phyloP scores from a whole-genome alignment of 352 stramenopile species.

The Thraustotheca clavata region DNA sequence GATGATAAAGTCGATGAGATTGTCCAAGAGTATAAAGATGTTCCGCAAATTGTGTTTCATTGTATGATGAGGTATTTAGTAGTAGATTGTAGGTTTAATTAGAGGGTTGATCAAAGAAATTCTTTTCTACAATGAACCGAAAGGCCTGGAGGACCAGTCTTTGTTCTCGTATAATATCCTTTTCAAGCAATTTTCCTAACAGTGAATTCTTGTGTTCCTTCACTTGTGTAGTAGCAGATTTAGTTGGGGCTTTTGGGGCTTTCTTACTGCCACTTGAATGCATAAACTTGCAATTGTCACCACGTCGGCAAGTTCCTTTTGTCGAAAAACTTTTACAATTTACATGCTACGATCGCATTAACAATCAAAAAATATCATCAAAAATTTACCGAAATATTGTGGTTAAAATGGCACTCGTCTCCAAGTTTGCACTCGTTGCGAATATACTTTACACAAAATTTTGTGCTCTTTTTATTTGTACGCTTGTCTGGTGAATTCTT shows the following conservation, averaged over 20 bases:
- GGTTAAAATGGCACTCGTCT: conserved; percentile 57
- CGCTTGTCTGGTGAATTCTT: conserved; percentile 29
- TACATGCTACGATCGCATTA: conserved; percentile 29
- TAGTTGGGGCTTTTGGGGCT: conserved; percentile 31
- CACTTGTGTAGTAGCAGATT: conserved; percentile 47
- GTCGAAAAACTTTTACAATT: conserved; percentile 46
- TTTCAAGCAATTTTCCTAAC: conserved; percentile 62
- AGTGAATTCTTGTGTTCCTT: conserved; percentile 56
- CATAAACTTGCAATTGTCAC: conserved; percentile 47
- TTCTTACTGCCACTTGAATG: conserved; percentile 37
- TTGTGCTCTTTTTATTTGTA: conserved; percentile 22
- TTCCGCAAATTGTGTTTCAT: conserved; percentile 70
- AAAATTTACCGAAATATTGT: conserved; percentile 28
- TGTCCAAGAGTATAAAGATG: conserved; percentile 51
- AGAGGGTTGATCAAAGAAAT: conserved; percentile 34
- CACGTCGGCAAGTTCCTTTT: conserved; percentile 47
- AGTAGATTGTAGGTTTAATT: not conserved
- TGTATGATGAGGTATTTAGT: conserved; percentile 60
- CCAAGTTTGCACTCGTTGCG: conserved; percentile 53
- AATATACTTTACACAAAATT: conserved; percentile 53
- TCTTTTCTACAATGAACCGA: conserved; percentile 42
- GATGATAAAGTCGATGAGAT: conserved; percentile 73
- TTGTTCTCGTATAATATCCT: conserved; percentile 61
- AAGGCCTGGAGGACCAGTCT: conserved; percentile 71
- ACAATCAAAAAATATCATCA: not conserved